These are phyloP conservation scores for Aurantiochytrium sp. DNA, from an alignment of 108 stramenopile genomes.

Conservation along the genomic window DNA sequence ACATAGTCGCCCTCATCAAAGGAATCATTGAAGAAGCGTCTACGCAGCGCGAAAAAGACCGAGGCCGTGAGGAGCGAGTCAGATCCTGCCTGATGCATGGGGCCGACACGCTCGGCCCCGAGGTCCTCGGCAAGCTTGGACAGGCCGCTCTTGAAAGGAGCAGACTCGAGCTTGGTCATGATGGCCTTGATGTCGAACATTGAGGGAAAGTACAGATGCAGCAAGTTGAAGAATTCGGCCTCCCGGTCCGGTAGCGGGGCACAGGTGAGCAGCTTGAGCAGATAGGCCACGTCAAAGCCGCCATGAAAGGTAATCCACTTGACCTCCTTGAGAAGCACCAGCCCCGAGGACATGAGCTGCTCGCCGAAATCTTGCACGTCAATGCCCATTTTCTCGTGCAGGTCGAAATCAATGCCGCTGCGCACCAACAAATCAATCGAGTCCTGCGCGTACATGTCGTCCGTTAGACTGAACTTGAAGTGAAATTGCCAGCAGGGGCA, in stretches of 20 bases:
- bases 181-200: slow-evolving; percentile 97
- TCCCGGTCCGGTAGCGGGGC: slow-evolving; percentile 41
- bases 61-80: slow-evolving; percentile 88
- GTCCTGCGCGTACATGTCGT: slow-evolving; percentile 98
- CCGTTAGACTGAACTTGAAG: slow-evolving; percentile 73
- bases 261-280: slow-evolving; percentile 64
- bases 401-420: slow-evolving; percentile 86
- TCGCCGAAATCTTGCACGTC: slow-evolving; percentile 90
- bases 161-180: slow-evolving; percentile 75
- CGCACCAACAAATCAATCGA: slow-evolving; percentile 87
- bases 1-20: slow-evolving; percentile 28
- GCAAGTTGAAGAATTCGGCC: slow-evolving; percentile 78
- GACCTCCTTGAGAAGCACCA: slow-evolving; percentile 88
- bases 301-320: slow-evolving; percentile 91
- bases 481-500: slow-evolving; percentile 99
- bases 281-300: slow-evolving; percentile 95
- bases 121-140: slow-evolving; percentile 82
- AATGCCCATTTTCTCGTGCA: slow-evolving; percentile 83
- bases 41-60: slow-evolving; percentile 80
- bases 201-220: slow-evolving; percentile 88
- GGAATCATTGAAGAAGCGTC: slow-evolving; percentile 25
- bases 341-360: slow-evolving; percentile 87
- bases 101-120: slow-evolving; percentile 82
- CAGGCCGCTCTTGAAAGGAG: slow-evolving; percentile 76
- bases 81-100: slow-evolving; percentile 97